Conservation (phyloP, 208 protist genomes). For the Zelonia costaricensis region DNA sequence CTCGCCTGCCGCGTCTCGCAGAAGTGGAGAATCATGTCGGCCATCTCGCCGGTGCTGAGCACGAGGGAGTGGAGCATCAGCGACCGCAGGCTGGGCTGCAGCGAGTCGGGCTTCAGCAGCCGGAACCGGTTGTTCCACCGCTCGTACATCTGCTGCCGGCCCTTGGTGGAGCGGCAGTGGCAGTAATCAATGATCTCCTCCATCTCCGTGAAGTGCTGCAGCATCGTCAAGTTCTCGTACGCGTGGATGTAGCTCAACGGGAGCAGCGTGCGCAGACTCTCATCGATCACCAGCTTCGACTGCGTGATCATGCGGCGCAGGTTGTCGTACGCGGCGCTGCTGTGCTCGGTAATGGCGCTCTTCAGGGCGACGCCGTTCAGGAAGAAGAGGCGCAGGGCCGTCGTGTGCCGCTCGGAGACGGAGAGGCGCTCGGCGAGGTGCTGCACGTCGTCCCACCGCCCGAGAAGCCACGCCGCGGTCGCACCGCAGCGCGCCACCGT, state of each 20-base stretch:
- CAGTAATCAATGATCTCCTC: slow-evolving; percentile 97
- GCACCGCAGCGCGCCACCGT: slow-evolving; percentile 79
- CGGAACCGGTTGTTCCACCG: slow-evolving; percentile 84
- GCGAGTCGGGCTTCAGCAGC: slow-evolving; percentile 88
- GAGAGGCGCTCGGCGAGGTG: slow-evolving; percentile 75
- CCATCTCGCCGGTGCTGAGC: slow-evolving; percentile 91
- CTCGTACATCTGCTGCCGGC: slow-evolving; percentile 63
- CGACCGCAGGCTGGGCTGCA: slow-evolving; percentile 94
- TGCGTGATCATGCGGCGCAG: slow-evolving; percentile 54
- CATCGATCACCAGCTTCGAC: slow-evolving; percentile 82
- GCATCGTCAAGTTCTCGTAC: slow-evolving; percentile 95
- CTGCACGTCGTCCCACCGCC: slow-evolving; percentile 79
- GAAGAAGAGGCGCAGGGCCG: slow-evolving; percentile 71
- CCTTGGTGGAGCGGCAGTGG: slow-evolving; percentile 52
- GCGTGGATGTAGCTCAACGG: slow-evolving; percentile 89
- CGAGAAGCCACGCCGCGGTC: slow-evolving; percentile 84
- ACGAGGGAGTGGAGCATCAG: slow-evolving; percentile 97
- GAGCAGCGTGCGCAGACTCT: slow-evolving; percentile 85
- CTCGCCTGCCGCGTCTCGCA: slow-evolving; percentile 71
- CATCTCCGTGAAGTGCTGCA: slow-evolving; percentile 99
- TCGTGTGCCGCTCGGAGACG: slow-evolving; percentile 67
- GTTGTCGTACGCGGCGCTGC: slow-evolving; percentile 29
- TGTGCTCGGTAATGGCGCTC: slow-evolving; percentile 40
- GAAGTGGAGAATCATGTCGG: slow-evolving; percentile 97
- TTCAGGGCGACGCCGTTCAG: slow-evolving; percentile 63